Percentiles rank a stretch among this genome's conserved stretches.
phyloP scores from a whole-genome alignment of 2,329 filamentous ascomycete genomes.

The Hymenoscyphus infarciens region DNA sequence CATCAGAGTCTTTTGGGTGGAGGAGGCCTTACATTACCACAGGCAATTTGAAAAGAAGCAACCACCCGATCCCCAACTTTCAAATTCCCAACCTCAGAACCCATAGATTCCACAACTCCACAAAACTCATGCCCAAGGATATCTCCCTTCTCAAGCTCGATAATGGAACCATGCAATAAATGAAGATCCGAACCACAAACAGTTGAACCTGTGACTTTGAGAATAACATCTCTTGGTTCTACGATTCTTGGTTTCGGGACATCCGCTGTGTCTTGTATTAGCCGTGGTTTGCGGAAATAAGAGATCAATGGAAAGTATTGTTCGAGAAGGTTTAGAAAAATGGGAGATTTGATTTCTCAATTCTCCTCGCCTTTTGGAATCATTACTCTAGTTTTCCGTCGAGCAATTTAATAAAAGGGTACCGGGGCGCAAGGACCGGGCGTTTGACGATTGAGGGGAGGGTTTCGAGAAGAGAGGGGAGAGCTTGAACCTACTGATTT shows the following conservation, averaged over 20 bases:
- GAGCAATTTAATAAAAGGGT: too few species aligned
- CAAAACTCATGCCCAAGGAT: constrained; percentile 54
- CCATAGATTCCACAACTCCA: constrained; percentile 46
- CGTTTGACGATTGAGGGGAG: too few species aligned
- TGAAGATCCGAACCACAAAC: constrained; percentile 40
- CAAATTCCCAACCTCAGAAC: constrained; percentile 50
- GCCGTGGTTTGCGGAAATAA: too few species aligned
- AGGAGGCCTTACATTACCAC: constrained; percentile 45
- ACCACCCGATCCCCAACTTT: constrained; percentile 68
- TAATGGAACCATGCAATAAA: constrained; percentile 38
- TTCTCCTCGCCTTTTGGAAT: too few species aligned
- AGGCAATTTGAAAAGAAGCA: constrained; percentile 82
- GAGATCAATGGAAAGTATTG: too few species aligned
- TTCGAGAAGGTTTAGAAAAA: too few species aligned
- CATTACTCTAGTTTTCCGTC: too few species aligned
- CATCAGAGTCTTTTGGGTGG: background rate
- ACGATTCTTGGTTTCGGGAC: constrained; percentile 68
- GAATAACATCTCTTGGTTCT: constrained; percentile 72
- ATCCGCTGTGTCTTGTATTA: constrained; percentile 44
- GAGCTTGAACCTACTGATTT: constrained; percentile 49
- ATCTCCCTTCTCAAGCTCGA: constrained; percentile 48
- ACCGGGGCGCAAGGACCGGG: too few species aligned
- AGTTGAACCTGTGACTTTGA: constrained; percentile 60
- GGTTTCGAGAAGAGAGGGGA: background rate
- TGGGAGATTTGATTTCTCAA: too few species aligned